Base-by-base conservation (phyloP, 257 asterid genomes). In the Cruciata laevipes region DNA sequence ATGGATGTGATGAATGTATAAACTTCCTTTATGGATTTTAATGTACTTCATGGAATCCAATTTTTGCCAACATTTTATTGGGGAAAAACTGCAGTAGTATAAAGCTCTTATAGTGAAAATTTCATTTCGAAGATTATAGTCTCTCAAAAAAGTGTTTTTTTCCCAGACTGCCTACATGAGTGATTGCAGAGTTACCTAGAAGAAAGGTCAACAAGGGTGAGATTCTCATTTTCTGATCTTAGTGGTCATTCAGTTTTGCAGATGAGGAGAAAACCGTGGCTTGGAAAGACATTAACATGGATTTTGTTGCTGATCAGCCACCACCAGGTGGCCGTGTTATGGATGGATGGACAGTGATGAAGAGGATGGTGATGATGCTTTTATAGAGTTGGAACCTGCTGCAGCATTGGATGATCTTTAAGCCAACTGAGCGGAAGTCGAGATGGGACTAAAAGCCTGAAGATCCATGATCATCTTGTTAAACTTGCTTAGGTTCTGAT, bases 271-370 rank as follows among this genome's bases (percentile, higher is more conserved):
- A 32, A 38, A 16, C 13, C 30, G 11, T 30, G 31, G 68, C 21
- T 17, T 67, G 78, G 76, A 81, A 73, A 44, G 84, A 76, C 77
- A 69, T 76, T 51, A 68, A 56, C 65, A 63, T 69, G 42, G 69
- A 71, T 61, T 67, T 27, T 42, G 47, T 25, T 16, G 1, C 55
- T 17, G 21, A 47, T 14, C 21, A 47, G 55, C 21, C 47, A 38
- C 7, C 47, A 7, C 11, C 13, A 77, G 65, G 62, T 77, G 58
- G 37, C 91, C 85, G 2, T 80, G 86, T 75, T 80, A 81, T 69
- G 95, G 91, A 51, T 87, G 89, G 91, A 76, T 87, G 17, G 85
- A 75, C 13, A 68, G 71, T 16, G 83, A 77, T n/a, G 84, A 78
- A 18, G 83, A 83, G 12, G 77, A 74, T 6, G 56, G 16, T 11